phyloP scores from a whole-genome alignment of 441 rosid genomes.

The Euphorbia corollata region DNA sequence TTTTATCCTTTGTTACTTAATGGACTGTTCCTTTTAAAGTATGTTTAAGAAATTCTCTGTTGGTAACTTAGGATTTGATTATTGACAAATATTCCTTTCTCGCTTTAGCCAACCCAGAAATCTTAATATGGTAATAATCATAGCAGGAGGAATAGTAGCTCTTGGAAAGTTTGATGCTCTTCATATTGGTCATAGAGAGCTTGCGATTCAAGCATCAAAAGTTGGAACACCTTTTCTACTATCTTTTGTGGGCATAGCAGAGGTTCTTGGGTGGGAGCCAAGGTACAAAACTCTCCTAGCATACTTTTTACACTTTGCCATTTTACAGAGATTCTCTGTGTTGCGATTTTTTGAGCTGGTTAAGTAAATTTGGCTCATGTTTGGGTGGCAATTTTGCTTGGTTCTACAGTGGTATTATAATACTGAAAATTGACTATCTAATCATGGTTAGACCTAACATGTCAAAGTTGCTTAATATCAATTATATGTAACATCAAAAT shows the following conservation, averaged over 20 bases:
- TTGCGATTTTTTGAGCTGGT: not conserved
- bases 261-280: slow-evolving; percentile 83
- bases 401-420: not conserved
- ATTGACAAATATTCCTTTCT: not conserved
- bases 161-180: slow-evolving; percentile 89
- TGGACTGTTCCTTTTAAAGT: not conserved
- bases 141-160: slow-evolving; percentile 73
- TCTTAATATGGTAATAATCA: slow-evolving; percentile 9
- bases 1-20: not conserved
- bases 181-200: slow-evolving; percentile 78
- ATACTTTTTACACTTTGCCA: not conserved
- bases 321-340: not conserved
- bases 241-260: slow-evolving; percentile 82
- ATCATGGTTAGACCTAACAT: not conserved
- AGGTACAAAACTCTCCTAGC: slow-evolving; percentile 35
- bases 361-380: not conserved
- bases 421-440: not conserved
- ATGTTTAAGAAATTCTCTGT: not conserved
- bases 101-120: not conserved
- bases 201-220: slow-evolving; percentile 78
- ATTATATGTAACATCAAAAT: slow-evolving; percentile 2
- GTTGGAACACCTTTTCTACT: slow-evolving; percentile 63
- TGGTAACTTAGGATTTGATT: not conserved
- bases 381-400: not conserved
- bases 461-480: not conserved